These are phyloP conservation scores for Cercospora berteroae DNA, from an alignment of 2,329 filamentous ascomycete species.

Conservation along the genomic window DNA sequence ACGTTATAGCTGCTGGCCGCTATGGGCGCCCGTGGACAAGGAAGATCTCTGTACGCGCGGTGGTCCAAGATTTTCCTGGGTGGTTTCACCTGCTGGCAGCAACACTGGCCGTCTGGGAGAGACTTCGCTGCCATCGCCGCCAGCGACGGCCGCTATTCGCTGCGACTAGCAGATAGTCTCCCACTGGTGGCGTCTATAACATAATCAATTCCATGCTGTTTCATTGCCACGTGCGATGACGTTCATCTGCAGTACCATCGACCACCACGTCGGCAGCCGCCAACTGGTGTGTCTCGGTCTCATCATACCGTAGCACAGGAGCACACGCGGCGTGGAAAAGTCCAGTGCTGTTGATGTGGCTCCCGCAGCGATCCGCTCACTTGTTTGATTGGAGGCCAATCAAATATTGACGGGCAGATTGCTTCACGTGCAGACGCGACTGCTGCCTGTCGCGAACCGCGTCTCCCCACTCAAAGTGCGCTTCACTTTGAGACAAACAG, in stretches of 20 bases:
- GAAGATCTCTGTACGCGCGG: neutral
- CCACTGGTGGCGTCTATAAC: neutral
- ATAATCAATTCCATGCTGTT: neutral
- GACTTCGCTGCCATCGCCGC: too few relatives aligned
- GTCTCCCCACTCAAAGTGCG: neutral
- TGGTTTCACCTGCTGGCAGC: neutral
- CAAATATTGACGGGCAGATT: neutral
- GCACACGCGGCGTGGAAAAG: neutral
- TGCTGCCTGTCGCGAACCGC: neutral
- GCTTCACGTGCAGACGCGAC: neutral
- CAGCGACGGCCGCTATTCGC: neutral
- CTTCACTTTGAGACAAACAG: neutral
- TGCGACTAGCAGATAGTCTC: neutral
- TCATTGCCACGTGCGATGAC: neutral
- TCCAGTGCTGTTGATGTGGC: neutral
- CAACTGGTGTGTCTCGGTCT: neutral
- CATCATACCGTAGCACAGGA: neutral
- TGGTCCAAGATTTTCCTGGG: neutral
- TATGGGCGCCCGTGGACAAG: neutral
- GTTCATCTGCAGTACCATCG: neutral
- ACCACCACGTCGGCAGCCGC: neutral
- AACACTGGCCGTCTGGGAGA: neutral
- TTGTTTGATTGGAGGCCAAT: neutral
- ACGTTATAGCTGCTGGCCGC: constrained; percentile 2
- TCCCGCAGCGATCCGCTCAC: neutral